A percentile compares a stretch with the other conserved stretches of the same genome.
Evolutionary conservation across 805 yeast genomes (phyloP).

Genomic region (Schizosaccharomyces lindneri): DNA sequence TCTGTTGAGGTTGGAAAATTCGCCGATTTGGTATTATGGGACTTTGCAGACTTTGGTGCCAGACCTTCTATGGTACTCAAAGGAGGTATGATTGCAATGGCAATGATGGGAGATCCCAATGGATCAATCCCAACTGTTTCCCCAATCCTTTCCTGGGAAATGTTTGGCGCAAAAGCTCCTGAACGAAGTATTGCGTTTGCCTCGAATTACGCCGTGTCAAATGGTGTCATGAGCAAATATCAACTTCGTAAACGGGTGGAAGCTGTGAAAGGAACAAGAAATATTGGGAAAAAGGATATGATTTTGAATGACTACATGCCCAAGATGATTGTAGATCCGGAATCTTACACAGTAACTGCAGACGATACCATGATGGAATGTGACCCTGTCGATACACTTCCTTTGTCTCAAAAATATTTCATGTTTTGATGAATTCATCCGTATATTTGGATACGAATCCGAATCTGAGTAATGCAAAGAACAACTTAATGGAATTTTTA

Average conservation of each 20-base stretch:
- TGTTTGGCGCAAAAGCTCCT: constrained; percentile 2
- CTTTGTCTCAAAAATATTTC: not conserved
- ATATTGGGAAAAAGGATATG: constrained; percentile 2
- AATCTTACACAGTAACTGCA: not conserved
- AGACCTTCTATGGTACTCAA: not conserved
- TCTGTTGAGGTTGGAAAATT: constrained; percentile 2
- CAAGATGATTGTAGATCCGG: constrained; percentile 2
- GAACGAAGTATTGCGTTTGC: not conserved
- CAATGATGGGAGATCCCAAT: constrained; percentile 2
- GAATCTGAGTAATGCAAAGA: not conserved
- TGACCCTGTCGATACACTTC: not conserved
- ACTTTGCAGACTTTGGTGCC: constrained; percentile 1
- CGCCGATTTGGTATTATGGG: constrained; percentile 2
- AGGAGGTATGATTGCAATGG: constrained; percentile 2
- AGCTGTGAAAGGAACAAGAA: not conserved
- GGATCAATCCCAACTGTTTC: constrained; percentile 2
- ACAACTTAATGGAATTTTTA: too few relatives aligned
- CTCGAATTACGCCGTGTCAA: not conserved
- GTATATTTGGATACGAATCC: not conserved
- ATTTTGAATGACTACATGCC: not conserved
- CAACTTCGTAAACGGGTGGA: not conserved
- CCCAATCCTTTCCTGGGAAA: not conserved
- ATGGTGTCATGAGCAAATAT: not conserved
- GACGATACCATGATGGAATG: not conserved
- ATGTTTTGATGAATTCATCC: not conserved